phyloP scores from a whole-genome alignment of 495 filamentous ascomycete species.

The Penicillium steckii region DNA sequence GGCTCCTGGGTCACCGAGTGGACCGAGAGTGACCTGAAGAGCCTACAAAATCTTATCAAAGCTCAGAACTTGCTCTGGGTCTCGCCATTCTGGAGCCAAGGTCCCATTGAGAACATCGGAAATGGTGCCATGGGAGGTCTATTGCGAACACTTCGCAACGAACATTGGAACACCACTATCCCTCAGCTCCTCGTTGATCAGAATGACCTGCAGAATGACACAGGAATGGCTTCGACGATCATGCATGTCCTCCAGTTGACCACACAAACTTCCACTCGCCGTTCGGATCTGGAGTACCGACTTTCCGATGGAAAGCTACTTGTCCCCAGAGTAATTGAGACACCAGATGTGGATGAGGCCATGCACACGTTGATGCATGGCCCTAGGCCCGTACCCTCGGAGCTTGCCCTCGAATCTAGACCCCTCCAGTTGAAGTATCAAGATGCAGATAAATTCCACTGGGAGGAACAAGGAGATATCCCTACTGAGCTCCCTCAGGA shows the following conservation, averaged over 20 bases:
- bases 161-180: slow-evolving; percentile 16
- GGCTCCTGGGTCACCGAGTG: slow-evolving; percentile 17
- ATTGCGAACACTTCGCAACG: slow-evolving; percentile 25
- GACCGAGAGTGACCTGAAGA: slow-evolving; percentile 11
- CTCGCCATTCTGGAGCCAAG: slow-evolving; percentile 13
- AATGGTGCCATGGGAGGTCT: slow-evolving; percentile 19
- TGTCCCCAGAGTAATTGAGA: slow-evolving; percentile 19
- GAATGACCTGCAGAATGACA: slow-evolving; percentile 6
- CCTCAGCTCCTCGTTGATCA: slow-evolving; percentile 14
- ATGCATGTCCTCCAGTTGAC: slow-evolving; percentile 20
- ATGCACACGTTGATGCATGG: slow-evolving; percentile 22
- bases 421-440: slow-evolving; percentile 14
- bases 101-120: slow-evolving; percentile 6
- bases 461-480: slow-evolving; percentile 11
- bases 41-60: slow-evolving; percentile 12
- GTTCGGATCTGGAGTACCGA: slow-evolving; percentile 17
- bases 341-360: slow-evolving; percentile 17
- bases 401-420: slow-evolving; percentile 7
- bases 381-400: slow-evolving; percentile 11
- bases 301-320: slow-evolving; percentile 17
- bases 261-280: slow-evolving; percentile 8
- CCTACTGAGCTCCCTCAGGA: slow-evolving; percentile 4
- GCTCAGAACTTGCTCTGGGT: slow-evolving; percentile 27
- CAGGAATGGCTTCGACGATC: slow-evolving; percentile 12
- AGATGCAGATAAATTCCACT: slow-evolving; percentile 8